Evolutionary conservation across 2,329 filamentous ascomycete species (phyloP).

Genomic region (Aspergillus sp.): DNA sequence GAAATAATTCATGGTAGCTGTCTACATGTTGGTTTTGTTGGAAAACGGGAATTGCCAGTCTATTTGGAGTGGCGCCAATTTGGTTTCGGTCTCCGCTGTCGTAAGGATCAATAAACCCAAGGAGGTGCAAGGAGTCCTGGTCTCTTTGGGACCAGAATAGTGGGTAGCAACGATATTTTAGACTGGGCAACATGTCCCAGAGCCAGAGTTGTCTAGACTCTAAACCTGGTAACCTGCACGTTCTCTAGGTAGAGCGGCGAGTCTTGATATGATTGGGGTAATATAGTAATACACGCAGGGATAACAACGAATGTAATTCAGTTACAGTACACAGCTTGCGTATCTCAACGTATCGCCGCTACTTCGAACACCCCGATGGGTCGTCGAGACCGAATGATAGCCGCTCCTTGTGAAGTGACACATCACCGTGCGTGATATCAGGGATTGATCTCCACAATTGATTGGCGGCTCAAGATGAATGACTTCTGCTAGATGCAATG

Average conservation of each 20-base stretch:
- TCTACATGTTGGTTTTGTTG: too few species aligned
- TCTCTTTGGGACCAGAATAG: background rate
- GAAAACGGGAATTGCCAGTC: too few species aligned
- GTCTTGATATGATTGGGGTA: background rate
- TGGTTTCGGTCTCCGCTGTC: too few species aligned
- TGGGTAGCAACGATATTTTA: background rate
- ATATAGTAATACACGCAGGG: background rate
- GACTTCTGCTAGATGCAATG: too few species aligned
- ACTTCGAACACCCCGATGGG: background rate
- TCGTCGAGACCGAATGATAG: background rate
- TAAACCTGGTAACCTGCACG: too few species aligned
- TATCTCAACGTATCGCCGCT: background rate
- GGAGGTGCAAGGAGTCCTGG: too few species aligned
- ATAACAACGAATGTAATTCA: background rate
- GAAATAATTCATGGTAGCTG: too few species aligned
- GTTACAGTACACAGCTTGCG: background rate
- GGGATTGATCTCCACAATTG: background rate
- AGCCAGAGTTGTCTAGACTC: background rate
- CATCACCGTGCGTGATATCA: background rate
- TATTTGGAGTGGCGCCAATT: too few species aligned
- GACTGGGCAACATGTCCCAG: background rate
- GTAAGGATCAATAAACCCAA: background rate
- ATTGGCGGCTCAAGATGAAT: too few species aligned
- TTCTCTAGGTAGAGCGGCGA: background rate
- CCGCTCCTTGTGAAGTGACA: background rate